phyloP scores from a whole-genome alignment of 768 basidiomycete genomes.

The Cantharellus anzutake region DNA sequence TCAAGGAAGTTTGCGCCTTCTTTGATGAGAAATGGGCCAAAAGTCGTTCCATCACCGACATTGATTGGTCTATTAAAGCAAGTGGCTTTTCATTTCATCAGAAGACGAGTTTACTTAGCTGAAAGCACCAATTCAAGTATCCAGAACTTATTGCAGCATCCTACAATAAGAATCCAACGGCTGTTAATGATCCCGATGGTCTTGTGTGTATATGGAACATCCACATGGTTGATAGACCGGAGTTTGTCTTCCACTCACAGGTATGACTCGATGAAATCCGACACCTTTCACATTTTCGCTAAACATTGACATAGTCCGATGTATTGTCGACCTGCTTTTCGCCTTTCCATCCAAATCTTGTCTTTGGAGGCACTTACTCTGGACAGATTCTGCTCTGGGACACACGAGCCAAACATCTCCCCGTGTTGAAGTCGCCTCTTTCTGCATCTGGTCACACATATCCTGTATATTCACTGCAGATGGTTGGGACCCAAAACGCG shows the following conservation, averaged over 20 bases:
- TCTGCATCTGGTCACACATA: conserved; percentile 96
- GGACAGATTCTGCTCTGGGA: conserved; percentile 98
- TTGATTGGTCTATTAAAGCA: conserved; percentile 97
- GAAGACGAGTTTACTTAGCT: not conserved
- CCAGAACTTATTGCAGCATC: conserved; percentile 90
- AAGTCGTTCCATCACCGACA: conserved; percentile 85
- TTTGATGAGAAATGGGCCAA: conserved; percentile 79
- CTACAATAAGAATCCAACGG: conserved; percentile 93
- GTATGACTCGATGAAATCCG: conserved; percentile 26
- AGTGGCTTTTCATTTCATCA: conserved; percentile 5
- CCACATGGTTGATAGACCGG: conserved; percentile 84
- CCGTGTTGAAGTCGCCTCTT: conserved; percentile 88
- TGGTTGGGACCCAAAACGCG: conserved; percentile 97
- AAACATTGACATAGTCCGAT: conserved; percentile 50
- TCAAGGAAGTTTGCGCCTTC: conserved; percentile 90
- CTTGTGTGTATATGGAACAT: conserved; percentile 96
- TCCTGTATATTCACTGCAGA: conserved; percentile 94
- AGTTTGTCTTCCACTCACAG: conserved; percentile 97
- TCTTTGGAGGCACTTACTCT: conserved; percentile 98
- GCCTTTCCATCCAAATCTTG: conserved; percentile 90
- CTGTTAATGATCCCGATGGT: conserved; percentile 89
- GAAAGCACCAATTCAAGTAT: conserved; percentile 32
- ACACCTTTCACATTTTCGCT: not conserved
- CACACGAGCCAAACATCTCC: conserved; percentile 88
- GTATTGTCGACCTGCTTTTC: conserved; percentile 94